phyloP scores from a whole-genome alignment of 306 rosid species.

The Cotoneaster glaucophyllus region DNA sequence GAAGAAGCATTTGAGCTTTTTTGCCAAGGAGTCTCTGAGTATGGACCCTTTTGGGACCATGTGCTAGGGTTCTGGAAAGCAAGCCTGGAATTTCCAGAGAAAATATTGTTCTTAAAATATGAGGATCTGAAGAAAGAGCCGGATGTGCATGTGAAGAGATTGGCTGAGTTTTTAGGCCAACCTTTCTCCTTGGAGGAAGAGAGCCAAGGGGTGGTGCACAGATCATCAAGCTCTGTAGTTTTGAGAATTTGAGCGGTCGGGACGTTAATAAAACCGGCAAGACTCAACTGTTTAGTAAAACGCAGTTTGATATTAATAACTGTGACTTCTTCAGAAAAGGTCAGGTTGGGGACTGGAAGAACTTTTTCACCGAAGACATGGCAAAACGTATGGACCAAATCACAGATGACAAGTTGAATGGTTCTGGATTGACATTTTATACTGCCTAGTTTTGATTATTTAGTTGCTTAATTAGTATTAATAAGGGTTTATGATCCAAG shows the following conservation, averaged over 20 bases:
- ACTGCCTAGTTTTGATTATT: neutral
- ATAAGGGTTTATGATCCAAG: too few species aligned
- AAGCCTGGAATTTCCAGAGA: constrained; percentile 25
- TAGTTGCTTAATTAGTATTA: too few species aligned
- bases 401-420: neutral
- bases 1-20: constrained; percentile 23
- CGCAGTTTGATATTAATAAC: neutral
- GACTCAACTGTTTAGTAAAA: neutral
- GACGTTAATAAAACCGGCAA: constrained; percentile 21
- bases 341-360: neutral
- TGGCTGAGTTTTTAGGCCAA: constrained; percentile 26
- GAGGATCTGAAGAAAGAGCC: constrained; percentile 25
- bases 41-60: constrained; percentile 35
- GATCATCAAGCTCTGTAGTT: constrained; percentile 31
- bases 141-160: neutral
- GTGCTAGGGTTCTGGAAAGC: constrained; percentile 38
- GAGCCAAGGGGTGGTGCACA: constrained; percentile 19
- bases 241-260: constrained; percentile 27
- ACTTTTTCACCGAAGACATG: neutral
- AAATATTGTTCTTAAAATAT: constrained; percentile 33
- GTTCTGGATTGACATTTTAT: neutral
- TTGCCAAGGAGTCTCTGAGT: constrained; percentile 14
- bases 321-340: neutral
- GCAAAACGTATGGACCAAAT: neutral
- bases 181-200: constrained; percentile 34